These are phyloP conservation scores for Gossypium longicalyx DNA, from an alignment of 345 rosid genomes.

Conservation along the genomic window DNA sequence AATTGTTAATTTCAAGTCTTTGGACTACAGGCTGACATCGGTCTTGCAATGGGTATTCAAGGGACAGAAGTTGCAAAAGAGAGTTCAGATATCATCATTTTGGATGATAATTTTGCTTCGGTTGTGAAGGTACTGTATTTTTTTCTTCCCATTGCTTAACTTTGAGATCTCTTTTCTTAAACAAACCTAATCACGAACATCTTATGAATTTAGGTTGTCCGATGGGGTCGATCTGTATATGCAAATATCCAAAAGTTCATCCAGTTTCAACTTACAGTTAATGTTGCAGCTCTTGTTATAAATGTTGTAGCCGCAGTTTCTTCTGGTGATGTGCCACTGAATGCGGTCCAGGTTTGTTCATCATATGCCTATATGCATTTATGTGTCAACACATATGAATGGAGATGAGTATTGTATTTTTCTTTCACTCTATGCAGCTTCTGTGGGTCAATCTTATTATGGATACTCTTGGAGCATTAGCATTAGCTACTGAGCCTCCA, in stretches of 20 bases:
- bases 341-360: conserved; percentile 80
- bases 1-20: background rate
- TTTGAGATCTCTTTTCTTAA: background rate
- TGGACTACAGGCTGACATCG: conserved; percentile 84
- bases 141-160: background rate
- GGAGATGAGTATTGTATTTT: background rate
- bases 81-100: conserved; percentile 90
- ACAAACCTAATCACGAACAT: background rate
- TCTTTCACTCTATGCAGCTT: conserved; percentile 46
- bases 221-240: conserved; percentile 99
- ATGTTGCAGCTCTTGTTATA: conserved; percentile 89
- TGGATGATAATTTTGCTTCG: conserved; percentile 91
- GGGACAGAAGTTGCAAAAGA: conserved; percentile 99
- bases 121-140: conserved; percentile 70
- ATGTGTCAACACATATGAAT: background rate
- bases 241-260: conserved; percentile 98
- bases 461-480: conserved; percentile 99
- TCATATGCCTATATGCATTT: background rate
- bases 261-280: conserved; percentile 97
- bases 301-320: conserved; percentile 93
- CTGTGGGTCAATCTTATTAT: conserved; percentile 98
- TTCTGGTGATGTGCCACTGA: conserved; percentile 92
- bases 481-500: conserved; percentile 98
- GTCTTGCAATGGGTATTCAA: conserved; percentile 97
- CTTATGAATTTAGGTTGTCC: conserved; percentile 59